phyloP scores from a whole-genome alignment of 495 filamentous ascomycete genomes.

The Xylona heveae region DNA sequence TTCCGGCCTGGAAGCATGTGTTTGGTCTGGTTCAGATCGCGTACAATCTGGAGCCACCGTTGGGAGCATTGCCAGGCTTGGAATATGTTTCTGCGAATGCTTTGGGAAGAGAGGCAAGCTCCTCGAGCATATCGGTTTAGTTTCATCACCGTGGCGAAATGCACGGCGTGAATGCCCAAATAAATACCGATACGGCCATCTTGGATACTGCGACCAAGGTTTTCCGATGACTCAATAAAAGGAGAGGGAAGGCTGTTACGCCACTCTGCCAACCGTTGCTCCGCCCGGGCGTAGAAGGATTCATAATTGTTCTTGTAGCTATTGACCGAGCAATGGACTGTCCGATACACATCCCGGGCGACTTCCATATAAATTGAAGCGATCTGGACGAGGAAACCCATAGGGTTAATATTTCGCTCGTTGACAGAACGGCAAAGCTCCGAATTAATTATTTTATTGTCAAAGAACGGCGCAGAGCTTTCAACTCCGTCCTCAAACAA shows the following conservation, averaged over 20 bases:
- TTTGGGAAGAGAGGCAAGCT: neutral
- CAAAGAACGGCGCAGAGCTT: constrained; percentile 32
- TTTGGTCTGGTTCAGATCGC: neutral
- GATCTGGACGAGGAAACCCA: constrained; percentile 38
- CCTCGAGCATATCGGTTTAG: constrained; percentile 35
- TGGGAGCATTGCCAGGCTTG: constrained; percentile 1
- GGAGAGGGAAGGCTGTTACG: constrained; percentile 22
- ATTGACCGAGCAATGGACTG: constrained; percentile 24
- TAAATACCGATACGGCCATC: constrained; percentile 28
- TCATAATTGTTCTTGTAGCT: constrained; percentile 23
- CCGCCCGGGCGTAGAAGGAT: constrained; percentile 26
- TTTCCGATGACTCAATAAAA: constrained; percentile 24
- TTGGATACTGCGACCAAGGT: constrained; percentile 24
- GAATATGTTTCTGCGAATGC: constrained; percentile 1
- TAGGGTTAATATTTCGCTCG: constrained; percentile 22
- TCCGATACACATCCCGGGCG: constrained; percentile 31
- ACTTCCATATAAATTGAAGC: constrained; percentile 43
- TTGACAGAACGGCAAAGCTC: constrained; percentile 12
- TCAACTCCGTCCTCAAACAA: constrained; percentile 33
- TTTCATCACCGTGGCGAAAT: constrained; percentile 36
- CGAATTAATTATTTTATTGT: constrained; percentile 19
- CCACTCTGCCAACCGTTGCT: constrained; percentile 27
- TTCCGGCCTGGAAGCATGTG: neutral
- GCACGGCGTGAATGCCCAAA: constrained; percentile 36
- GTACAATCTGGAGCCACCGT: constrained; percentile 2